phyloP scores from a whole-genome alignment of 805 yeast genomes.

The Ogataea parapolymorpha region DNA sequence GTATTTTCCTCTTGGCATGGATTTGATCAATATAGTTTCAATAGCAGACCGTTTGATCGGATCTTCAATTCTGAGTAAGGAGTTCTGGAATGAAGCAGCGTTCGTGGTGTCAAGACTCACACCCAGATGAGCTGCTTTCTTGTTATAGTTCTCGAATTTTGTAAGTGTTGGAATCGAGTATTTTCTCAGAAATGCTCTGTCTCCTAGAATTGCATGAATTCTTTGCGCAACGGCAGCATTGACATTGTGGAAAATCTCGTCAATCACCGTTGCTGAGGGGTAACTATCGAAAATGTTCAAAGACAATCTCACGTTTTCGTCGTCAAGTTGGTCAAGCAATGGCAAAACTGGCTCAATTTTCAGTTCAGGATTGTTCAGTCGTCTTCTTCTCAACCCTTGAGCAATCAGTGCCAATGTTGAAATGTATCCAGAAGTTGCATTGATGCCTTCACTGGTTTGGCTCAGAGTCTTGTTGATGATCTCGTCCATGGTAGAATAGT shows the following conservation, averaged over 20 bases:
- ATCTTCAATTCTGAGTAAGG: constrained; percentile 63
- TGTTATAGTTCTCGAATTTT: constrained; percentile 74
- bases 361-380: constrained; percentile 50
- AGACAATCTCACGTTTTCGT: constrained; percentile 70
- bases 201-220: constrained; percentile 72
- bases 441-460: constrained; percentile 36
- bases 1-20: constrained; percentile 83
- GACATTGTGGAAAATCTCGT: constrained; percentile 76
- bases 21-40: constrained; percentile 75
- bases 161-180: constrained; percentile 81
- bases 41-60: constrained; percentile 63
- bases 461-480: constrained; percentile 36
- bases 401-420: constrained; percentile 63
- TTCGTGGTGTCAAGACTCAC: constrained; percentile 69
- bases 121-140: constrained; percentile 64
- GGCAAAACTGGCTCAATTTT: constrained; percentile 54
- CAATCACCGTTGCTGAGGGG: constrained; percentile 53
- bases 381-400: constrained; percentile 64
- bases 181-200: constrained; percentile 78
- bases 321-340: constrained; percentile 77
- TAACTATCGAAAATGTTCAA: constrained; percentile 69
- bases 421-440: constrained; percentile 59
- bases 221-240: constrained; percentile 84
- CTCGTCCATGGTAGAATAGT: constrained; percentile 53
- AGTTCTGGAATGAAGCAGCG: constrained; percentile 66